Evolutionary conservation across 805 yeast genomes (phyloP).

Genomic region (Pichia sporocuriosa): DNA sequence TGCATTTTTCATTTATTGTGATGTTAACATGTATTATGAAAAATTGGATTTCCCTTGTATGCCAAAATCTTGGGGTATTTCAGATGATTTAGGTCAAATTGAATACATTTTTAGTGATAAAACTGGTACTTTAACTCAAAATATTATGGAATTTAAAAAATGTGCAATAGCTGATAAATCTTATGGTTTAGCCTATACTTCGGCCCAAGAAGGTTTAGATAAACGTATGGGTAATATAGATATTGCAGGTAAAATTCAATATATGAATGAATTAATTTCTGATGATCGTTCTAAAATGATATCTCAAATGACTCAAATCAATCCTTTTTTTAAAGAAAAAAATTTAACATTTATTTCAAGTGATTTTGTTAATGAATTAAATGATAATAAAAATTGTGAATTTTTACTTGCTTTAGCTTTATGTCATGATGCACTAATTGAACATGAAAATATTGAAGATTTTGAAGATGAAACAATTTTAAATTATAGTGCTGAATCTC

Average conservation of each 20-base stretch:
- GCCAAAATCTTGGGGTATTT: conserved; percentile 77
- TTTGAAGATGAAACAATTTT: conserved; percentile 34
- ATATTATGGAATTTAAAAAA: conserved; percentile 75
- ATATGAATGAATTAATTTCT: conserved; percentile 35
- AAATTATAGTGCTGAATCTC: conserved; percentile 70
- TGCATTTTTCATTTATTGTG: conserved; percentile 69
- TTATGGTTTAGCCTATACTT: conserved; percentile 73
- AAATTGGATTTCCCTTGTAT: conserved; percentile 67
- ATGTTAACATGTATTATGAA: conserved; percentile 62
- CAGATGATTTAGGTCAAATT: conserved; percentile 80
- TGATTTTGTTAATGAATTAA: conserved; percentile 49
- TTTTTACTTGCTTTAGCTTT: conserved; percentile 63
- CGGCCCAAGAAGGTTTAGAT: conserved; percentile 66
- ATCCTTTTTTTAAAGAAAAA: conserved; percentile 39
- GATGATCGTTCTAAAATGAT: conserved; percentile 44
- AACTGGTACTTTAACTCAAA: conserved; percentile 79
- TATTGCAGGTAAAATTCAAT: conserved; percentile 40
- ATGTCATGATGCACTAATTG: conserved; percentile 61
- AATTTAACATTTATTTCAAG: conserved; percentile 57
- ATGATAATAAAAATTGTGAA: conserved; percentile 37
- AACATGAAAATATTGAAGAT: conserved; percentile 6
- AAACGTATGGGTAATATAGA: conserved; percentile 55
- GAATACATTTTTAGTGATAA: conserved; percentile 79
- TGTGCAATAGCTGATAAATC: conserved; percentile 62
- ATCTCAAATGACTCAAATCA: conserved; percentile 29